phyloP scores from a whole-genome alignment of 1,284 basidiomycete species.

The Apiotrichum porosum region DNA sequence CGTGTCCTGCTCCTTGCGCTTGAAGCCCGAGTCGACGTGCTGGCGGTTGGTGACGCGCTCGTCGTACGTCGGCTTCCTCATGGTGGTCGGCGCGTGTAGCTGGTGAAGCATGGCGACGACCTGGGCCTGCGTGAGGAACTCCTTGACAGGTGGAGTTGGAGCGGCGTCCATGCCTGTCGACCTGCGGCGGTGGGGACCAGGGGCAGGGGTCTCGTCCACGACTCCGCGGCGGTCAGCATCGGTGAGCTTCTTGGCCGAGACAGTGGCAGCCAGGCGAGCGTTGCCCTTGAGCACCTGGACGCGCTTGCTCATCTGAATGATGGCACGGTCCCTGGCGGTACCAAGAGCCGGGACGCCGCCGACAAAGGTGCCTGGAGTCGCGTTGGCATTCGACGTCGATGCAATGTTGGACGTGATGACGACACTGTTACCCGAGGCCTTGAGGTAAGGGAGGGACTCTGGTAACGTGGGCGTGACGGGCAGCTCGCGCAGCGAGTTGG shows the following conservation, averaged over 20 bases:
- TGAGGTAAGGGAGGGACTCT: slow-evolving; percentile 53
- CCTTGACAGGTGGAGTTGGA: slow-evolving; percentile 15
- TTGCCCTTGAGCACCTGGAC: slow-evolving; percentile 48
- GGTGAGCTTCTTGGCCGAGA: background rate
- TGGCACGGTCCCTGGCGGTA: slow-evolving; percentile 35
- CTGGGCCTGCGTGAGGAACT: slow-evolving; percentile 38
- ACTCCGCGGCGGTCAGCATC: background rate
- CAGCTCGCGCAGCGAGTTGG: slow-evolving; percentile 27
- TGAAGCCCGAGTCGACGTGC: slow-evolving; percentile 34
- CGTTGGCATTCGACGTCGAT: slow-evolving; percentile 63
- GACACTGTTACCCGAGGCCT: slow-evolving; percentile 93
- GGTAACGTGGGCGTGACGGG: slow-evolving; percentile 29
- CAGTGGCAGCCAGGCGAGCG: slow-evolving; percentile 27
- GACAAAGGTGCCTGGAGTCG: slow-evolving; percentile 27
- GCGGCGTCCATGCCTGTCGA: slow-evolving; percentile 14
- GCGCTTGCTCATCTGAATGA: slow-evolving; percentile 48
- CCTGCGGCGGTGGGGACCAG: slow-evolving; percentile 6
- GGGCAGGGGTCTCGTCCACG: too few species aligned
- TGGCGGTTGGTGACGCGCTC: slow-evolving; percentile 33
- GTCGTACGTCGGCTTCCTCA: slow-evolving; percentile 21
- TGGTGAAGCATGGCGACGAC: slow-evolving; percentile 38
- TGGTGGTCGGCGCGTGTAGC: slow-evolving; percentile 25
- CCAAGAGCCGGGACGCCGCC: slow-evolving; percentile 27
- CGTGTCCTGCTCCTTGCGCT: slow-evolving; percentile 69
- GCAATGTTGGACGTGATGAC: slow-evolving; percentile 82